Evolutionary conservation across 495 filamentous ascomycete species (phyloP).

Genomic region (Penicillium taxi): DNA sequence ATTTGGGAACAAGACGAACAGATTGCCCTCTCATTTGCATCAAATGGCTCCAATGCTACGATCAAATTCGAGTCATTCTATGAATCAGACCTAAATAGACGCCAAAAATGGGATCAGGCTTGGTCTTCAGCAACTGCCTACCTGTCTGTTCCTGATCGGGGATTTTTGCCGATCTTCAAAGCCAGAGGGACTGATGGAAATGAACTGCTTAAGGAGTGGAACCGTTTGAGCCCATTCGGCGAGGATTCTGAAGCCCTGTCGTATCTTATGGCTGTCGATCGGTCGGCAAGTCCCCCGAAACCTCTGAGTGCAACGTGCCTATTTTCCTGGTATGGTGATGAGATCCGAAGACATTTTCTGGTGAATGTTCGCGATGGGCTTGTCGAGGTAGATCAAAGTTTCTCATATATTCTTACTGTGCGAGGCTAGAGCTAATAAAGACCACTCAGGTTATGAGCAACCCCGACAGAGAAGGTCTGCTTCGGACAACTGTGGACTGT

Average conservation of each 20-base stretch:
- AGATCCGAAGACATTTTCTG: conserved; percentile 46
- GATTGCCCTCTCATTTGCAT: conserved; percentile 14
- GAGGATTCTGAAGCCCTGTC: conserved; percentile 31
- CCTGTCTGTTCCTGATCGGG: conserved; percentile 46
- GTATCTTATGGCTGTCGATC: conserved; percentile 29
- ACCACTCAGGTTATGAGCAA: conserved; percentile 27
- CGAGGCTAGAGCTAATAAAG: too few species aligned
- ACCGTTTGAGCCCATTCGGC: conserved; percentile 24
- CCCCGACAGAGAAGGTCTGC: conserved; percentile 17
- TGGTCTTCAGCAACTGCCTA: conserved; percentile 61
- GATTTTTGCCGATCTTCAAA: conserved; percentile 20
- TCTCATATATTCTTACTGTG: not conserved
- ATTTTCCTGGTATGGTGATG: conserved; percentile 46
- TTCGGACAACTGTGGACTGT: conserved; percentile 34
- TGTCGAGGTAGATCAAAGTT: conserved; percentile 26
- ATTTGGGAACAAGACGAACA: conserved; percentile 10
- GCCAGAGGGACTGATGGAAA: conserved; percentile 20
- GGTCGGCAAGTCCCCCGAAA: conserved; percentile 3
- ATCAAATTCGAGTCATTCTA: conserved; percentile 14
- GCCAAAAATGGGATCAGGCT: conserved; percentile 56
- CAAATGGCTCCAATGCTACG: conserved; percentile 13
- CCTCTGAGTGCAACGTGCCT: conserved; percentile 16
- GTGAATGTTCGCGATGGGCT: conserved; percentile 33
- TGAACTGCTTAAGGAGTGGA: conserved; percentile 24
- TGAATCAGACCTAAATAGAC: conserved; percentile 43